phyloP scores from a whole-genome alignment of 495 filamentous ascomycete genomes.

The Arthonia radiata region DNA sequence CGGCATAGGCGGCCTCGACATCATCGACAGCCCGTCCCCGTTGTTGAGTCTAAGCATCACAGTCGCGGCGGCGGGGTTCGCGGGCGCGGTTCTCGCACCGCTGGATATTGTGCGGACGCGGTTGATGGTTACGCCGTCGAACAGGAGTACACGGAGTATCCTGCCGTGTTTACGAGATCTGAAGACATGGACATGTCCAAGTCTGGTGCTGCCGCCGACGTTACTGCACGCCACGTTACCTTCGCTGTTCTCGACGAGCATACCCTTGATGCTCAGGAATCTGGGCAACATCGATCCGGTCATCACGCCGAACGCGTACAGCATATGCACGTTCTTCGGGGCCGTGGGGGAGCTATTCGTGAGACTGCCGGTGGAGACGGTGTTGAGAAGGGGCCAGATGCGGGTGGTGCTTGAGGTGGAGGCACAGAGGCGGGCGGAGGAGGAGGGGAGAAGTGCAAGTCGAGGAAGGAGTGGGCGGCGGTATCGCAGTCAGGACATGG shows the following conservation, averaged over 20 bases:
- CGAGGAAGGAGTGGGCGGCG: constrained; percentile 1
- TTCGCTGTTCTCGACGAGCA: constrained; percentile 49
- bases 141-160: constrained; percentile 44
- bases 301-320: constrained; percentile 55
- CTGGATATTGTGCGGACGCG: constrained; percentile 77
- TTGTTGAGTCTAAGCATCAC: constrained; percentile 51
- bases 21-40: constrained; percentile 47
- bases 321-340: constrained; percentile 48
- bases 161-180: constrained; percentile 49
- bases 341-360: constrained; percentile 58
- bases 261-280: constrained; percentile 56
- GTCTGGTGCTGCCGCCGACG: constrained; percentile 52
- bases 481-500: too few species aligned
- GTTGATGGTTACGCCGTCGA: constrained; percentile 61
- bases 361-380: constrained; percentile 74
- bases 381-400: constrained; percentile 69
- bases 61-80: constrained; percentile 55
- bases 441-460: constrained; percentile 1
- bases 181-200: constrained; percentile 49
- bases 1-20: constrained; percentile 23
- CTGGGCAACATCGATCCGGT: constrained; percentile 55
- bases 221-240: constrained; percentile 65
- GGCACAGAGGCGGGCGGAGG: too few species aligned
- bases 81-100: constrained; percentile 57
- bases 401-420: constrained; percentile 28